A percentile compares a stretch with the other conserved stretches of the same genome.
phyloP scores from a whole-genome alignment of 2,329 filamentous ascomycete species.

The Botryotinia narcissicola region DNA sequence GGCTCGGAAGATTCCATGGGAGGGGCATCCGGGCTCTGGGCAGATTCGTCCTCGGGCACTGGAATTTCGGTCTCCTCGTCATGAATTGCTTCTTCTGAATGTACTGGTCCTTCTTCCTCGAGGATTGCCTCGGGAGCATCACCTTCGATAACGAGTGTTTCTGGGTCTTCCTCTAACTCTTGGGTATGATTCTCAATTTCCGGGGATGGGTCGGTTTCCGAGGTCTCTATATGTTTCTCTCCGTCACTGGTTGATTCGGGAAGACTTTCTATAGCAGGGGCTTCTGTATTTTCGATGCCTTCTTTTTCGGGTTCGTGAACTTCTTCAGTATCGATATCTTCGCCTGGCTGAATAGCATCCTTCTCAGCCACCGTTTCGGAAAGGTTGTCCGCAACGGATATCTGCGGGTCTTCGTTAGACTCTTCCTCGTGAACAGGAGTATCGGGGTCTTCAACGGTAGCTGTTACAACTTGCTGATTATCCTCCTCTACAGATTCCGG shows the following conservation, averaged over 20 bases:
- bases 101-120: background rate
- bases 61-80: background rate
- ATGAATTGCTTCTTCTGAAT: background rate
- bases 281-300: background rate
- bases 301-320: background rate
- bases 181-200: background rate
- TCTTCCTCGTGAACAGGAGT: background rate
- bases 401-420: background rate
- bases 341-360: background rate
- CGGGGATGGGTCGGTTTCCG: background rate
- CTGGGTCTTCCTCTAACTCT: background rate
- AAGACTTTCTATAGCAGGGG: background rate
- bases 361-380: background rate
- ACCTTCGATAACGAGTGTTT: background rate
- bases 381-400: background rate
- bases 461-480: background rate
- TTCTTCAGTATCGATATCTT: background rate
- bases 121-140: background rate
- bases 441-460: background rate
- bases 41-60: background rate
- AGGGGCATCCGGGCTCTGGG: background rate
- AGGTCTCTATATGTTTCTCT: background rate
- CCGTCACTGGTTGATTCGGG: background rate
- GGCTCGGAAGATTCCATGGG: background rate
- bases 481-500: background rate